A percentile compares a stretch with the other conserved stretches of the same genome.
Evolutionary conservation across 2,329 filamentous ascomycete species (phyloP).

Genomic region (Alternaria brassicae): DNA sequence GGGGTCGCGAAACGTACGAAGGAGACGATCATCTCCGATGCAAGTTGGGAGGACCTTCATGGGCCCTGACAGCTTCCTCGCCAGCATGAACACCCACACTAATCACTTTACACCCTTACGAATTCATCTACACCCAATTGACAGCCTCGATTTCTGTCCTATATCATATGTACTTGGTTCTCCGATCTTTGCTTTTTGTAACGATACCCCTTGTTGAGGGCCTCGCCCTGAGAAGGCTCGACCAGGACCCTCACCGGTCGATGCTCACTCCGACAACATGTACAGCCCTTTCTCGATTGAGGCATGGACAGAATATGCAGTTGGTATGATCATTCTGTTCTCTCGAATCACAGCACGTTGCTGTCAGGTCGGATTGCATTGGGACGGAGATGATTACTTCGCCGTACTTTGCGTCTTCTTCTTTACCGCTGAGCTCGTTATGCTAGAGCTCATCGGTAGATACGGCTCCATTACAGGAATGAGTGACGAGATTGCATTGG

Average conservation of each 20-base stretch:
- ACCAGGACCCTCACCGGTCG: background rate
- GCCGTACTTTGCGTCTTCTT: conserved; percentile 11
- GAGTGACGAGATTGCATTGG: conserved; percentile 12
- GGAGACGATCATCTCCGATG: background rate
- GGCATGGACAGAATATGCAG: conserved; percentile 19
- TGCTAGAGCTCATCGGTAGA: conserved; percentile 17
- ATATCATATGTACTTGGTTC: background rate
- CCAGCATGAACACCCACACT: background rate
- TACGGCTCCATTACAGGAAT: conserved; percentile 17
- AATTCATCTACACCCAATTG: background rate
- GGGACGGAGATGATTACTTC: conserved; percentile 23
- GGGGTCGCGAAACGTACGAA: background rate
- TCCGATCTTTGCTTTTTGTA: background rate
- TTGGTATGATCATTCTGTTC: conserved; percentile 14
- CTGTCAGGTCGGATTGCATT: conserved; percentile 8
- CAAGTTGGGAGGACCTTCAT: background rate
- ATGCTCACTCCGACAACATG: background rate
- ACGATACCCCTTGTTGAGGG: background rate
- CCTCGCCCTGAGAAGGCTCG: background rate
- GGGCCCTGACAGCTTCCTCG: background rate
- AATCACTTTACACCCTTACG: background rate
- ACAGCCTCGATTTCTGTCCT: background rate
- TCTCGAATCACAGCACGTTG: conserved; percentile 12
- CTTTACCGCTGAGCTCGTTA: conserved; percentile 15
- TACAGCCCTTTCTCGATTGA: conserved; percentile 13